Percentiles rank a stretch among this genome's conserved stretches.
Evolutionary conservation across 148 eudicot species (phyloP).

Genomic region (Suaeda aralocaspica): DNA sequence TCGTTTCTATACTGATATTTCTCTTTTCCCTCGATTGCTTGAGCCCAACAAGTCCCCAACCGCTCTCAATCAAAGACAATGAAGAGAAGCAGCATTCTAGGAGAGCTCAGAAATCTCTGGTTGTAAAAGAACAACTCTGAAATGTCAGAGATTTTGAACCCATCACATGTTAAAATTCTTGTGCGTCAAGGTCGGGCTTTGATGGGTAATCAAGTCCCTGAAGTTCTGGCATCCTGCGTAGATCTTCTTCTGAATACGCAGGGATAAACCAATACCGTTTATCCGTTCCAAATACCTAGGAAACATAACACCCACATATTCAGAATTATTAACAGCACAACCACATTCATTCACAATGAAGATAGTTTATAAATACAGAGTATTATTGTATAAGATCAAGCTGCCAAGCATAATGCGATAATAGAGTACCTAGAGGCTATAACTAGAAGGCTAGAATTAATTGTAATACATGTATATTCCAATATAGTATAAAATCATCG

Average conservation of each 20-base stretch:
- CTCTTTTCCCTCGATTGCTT: neutral
- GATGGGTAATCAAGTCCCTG: constrained; percentile 93
- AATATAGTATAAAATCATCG: neutral
- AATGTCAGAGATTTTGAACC: constrained; percentile 19
- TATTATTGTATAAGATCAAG: neutral
- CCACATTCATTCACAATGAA: neutral
- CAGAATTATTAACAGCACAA: neutral
- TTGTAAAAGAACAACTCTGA: constrained; percentile 6
- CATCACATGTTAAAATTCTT: constrained; percentile 36
- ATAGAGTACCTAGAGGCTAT: neutral
- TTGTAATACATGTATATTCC: neutral
- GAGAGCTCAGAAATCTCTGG: constrained; percentile 17
- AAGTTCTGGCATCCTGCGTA: constrained; percentile 83
- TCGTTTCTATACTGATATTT: neutral
- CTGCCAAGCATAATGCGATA: neutral
- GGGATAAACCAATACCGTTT: constrained; percentile 79
- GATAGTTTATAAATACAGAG: neutral
- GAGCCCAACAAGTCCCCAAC: constrained; percentile 8
- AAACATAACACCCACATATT: neutral
- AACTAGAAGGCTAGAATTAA: neutral
- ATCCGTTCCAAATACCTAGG: constrained; percentile 82
- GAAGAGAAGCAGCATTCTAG: constrained; percentile 4
- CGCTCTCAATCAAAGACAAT: constrained; percentile 10
- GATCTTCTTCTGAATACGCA: constrained; percentile 77
- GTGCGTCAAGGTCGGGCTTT: constrained; percentile 69